Evolutionary conservation across 1,284 basidiomycete genomes (phyloP), one percentile per base, ranked within the genome.

Genomic region (Polyporus tsugae): DNA sequence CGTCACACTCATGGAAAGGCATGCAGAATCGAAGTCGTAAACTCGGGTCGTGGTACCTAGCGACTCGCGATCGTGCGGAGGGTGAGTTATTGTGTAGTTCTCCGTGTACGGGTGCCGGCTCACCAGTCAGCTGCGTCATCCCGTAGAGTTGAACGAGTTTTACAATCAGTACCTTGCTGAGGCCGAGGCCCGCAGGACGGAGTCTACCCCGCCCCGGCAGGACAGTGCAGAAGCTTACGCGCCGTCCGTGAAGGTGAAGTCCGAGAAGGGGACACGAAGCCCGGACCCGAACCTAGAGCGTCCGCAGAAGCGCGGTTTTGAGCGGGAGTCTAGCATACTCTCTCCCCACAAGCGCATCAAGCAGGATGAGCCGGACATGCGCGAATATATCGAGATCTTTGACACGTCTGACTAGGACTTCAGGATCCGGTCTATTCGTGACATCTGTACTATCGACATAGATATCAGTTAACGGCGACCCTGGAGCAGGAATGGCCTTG

Each of bases 261-360:
- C 33, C 35, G 55, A 58, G 19, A 19, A 36, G 19, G 35, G 17
- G 22, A n/a, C 35, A 6, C 55, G 29, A 38, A 58, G 55, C 35
- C 55, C 55, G 15, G 52, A 10, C 52, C 2, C 52, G 15, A 19
- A 53, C 29, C 29, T 5, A 6, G 55, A 58, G 35, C 55, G 55
- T 35, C 35, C 33, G 9, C 33, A 35, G 35, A 58, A 58, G 55
- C 55, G 55, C 9, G 55, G 19, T n/a, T 58, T 36, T 22, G 33
- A 58, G 33, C 19, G 29, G 1, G 55, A 58, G 35, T 17, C 55
- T 22, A 19, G 17, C 19, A 6, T 38, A 4, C 35, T 33, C 15
- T 58, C 55, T 35, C 55, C 55, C 19, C 55, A 38, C 33, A 58
- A 58, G 35, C 55, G 55, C 19, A 36, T 38, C 35, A 58, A 38